Base-by-base conservation (phyloP, 257 asterid genomes). In the Penstemon barbatus region DNA sequence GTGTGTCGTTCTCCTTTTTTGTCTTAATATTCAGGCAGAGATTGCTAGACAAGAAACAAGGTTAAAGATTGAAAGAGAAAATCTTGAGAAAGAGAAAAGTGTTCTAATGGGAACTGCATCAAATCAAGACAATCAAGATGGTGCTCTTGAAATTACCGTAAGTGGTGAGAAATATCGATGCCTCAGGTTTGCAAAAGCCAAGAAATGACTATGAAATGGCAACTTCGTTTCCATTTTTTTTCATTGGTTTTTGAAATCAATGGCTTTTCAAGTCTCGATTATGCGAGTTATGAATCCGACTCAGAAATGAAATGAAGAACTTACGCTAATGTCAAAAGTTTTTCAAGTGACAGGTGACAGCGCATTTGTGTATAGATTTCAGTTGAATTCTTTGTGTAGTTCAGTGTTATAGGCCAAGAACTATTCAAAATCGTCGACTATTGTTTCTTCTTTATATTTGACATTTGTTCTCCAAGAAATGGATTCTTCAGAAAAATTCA, bases 31-130 rank as follows among this genome's bases (percentile, higher is more conserved):
- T 56, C 83, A 93, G 98, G 99, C 96, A 8, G 99, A 93, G 82
- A 90, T 93, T 82, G 92, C 88, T 39, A 81, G 97, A 77, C 97
- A 91, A 79, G 99, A 93, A 78, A 95, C 97, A 38, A 87, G 99
- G 82, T 70, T 93, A 64, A 93, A 93, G 89, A 79, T 85, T 78
- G 99, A 93, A 75, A 84, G 96, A 73, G 97, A 93, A 63, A 93
- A 83, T 71, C 99, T 93, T 12, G 99, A 93, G 85, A 93, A 93
- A 74, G 99, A 93, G 81, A 93, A 93, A 60, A 88, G 99, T 4
- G 97, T 93, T 70, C 83, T 93, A 55, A 93, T 90, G 99, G 99
- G 97, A 67, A 93, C 99, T 39, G 99, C 99, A 19, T 89, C 97
- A n/a, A 87, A 85, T 82, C 99, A 93, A 80, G 97, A 93, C 19